A percentile compares a stretch with the other conserved stretches of the same genome.
These are phyloP conservation scores for Metschnikowia lochheadii DNA, from an alignment of 805 yeast species.

Conservation along the genomic window DNA sequence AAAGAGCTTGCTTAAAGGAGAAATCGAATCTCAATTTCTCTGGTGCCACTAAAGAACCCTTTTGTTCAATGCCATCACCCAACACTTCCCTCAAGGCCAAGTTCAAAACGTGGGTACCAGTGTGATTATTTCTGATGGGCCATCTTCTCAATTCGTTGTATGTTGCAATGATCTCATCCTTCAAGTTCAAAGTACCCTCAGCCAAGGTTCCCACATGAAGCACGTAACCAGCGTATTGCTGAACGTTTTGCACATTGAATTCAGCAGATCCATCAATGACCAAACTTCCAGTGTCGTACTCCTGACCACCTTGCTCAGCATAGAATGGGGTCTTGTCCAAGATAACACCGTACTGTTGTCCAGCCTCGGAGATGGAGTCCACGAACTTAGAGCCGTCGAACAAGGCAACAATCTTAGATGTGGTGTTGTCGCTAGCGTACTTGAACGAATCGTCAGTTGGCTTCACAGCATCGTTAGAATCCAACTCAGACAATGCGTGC, in stretches of 20 bases:
- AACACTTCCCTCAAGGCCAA: constrained; percentile 80
- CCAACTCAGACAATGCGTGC: constrained; percentile 76
- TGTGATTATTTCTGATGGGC: constrained; percentile 96
- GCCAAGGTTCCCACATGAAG: constrained; percentile 85
- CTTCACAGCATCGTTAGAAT: constrained; percentile 53
- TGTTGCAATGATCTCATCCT: constrained; percentile 74
- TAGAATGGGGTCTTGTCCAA: constrained; percentile 91
- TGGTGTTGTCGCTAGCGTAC: constrained; percentile 66
- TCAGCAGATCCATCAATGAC: constrained; percentile 85
- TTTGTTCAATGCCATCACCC: constrained; percentile 89
- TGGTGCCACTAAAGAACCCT: constrained; percentile 93
- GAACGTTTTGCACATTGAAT: constrained; percentile 88
- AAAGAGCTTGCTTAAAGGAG: constrained; percentile 83
- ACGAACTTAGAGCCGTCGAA: constrained; percentile 64
- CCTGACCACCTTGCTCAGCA: constrained; percentile 99
- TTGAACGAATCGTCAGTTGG: constrained; percentile 82
- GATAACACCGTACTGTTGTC: constrained; percentile 67
- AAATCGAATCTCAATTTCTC: constrained; percentile 96
- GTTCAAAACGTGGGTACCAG: constrained; percentile 95
- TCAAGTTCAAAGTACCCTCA: constrained; percentile 71
- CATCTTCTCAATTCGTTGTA: constrained; percentile 92
- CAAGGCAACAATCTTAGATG: constrained; percentile 67
- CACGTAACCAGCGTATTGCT: constrained; percentile 89
- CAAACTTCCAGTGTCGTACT: constrained; percentile 88
- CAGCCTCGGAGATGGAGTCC: constrained; percentile 34